These are phyloP conservation scores for Heliamphora pulchella DNA, from an alignment of 179 eudicot genomes.

Conservation along the genomic window DNA sequence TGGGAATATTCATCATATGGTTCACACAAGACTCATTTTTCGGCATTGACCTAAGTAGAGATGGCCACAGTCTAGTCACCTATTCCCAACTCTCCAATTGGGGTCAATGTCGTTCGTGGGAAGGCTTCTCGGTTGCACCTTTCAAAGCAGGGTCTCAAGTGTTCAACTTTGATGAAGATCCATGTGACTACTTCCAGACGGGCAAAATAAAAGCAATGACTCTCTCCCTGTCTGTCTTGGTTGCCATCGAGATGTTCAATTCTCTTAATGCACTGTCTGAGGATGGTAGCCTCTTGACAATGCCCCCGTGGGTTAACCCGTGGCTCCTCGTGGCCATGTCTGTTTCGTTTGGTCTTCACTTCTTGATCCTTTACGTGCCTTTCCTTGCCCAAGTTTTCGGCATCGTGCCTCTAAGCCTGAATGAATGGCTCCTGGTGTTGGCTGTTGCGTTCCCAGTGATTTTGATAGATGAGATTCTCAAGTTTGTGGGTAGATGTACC, in stretches of 20 bases:
- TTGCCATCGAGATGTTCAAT: constrained; percentile 95
- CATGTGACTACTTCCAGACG: constrained; percentile 74
- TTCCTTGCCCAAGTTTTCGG: constrained; percentile 75
- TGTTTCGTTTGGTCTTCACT: constrained; percentile 72
- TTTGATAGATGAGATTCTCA: constrained; percentile 73
- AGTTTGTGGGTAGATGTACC: constrained; percentile 64
- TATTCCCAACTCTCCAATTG: constrained; percentile 83
- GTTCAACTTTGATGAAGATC: constrained; percentile 50
- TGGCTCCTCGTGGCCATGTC: constrained; percentile 91
- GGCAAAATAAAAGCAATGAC: constrained; percentile 95
- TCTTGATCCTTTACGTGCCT: constrained; percentile 75
- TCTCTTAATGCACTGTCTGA: constrained; percentile 93
- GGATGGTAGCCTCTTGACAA: constrained; percentile 76
- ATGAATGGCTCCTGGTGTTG: constrained; percentile 76
- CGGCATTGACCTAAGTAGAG: constrained; percentile 76
- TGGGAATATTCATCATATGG: constrained; percentile 87
- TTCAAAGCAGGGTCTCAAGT: constrained; percentile 66
- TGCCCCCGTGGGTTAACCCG: constrained; percentile 99
- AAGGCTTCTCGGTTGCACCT: constrained; percentile 53
- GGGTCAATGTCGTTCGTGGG: constrained; percentile 83
- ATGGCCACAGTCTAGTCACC: constrained; percentile 88
- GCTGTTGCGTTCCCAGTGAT: constrained; percentile 76
- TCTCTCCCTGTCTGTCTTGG: constrained; percentile 91
- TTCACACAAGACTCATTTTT: constrained; percentile 77
- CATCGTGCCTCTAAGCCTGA: constrained; percentile 76